Evolutionary conservation across 768 basidiomycete genomes (phyloP), one percentile per base, ranked within the genome.

Genomic region (Pleurotus salmoneostramineus): DNA sequence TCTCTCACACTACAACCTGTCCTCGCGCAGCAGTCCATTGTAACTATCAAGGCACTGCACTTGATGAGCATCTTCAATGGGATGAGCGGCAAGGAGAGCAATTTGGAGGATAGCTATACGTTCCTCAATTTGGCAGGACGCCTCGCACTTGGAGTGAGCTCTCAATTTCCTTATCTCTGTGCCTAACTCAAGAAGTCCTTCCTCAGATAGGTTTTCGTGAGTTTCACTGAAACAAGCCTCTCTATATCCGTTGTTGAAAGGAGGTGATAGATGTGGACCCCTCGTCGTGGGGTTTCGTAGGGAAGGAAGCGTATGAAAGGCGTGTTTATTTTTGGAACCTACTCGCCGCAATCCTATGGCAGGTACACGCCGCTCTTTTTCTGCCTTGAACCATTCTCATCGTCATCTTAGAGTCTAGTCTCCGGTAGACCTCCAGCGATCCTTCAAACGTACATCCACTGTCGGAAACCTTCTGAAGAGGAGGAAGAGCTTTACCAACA

Each of bases 261-360:
- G 21, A 27, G 21, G 21, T 27, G 21, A n/a, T 59, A 79, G 77
- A 82, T 63, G 69, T 80, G 45, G 79, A 82, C 66, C 80, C 81
- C 12, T 74, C 75, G 7, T 68, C 75, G 62, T 83, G 82, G 82
- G 72, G 76, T 40, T 73, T 84, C 48, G 56, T 71, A 46, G 79
- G 75, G 10, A 77, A 73, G 52, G 81, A 81, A 46, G 78, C 76
- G 5, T 83, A 84, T 60, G 78, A 80, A 31, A 73, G 82, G 57
- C 75, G 83, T 17, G 69, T 74, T 6, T 83, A 79, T 68, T 83
- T 83, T 66, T 84, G 81, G 80, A 79, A 79, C 63, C 68, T 83
- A 33, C 67, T 82, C 61, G 57, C 73, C 27, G 76, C 68, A 11
- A 72, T 77, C n/a, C 64, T 81, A 44, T 83, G 81, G 80, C 79